Conservation (phyloP, 2,329 filamentous ascomycete genomes). For the Fusarium anguioides region DNA sequence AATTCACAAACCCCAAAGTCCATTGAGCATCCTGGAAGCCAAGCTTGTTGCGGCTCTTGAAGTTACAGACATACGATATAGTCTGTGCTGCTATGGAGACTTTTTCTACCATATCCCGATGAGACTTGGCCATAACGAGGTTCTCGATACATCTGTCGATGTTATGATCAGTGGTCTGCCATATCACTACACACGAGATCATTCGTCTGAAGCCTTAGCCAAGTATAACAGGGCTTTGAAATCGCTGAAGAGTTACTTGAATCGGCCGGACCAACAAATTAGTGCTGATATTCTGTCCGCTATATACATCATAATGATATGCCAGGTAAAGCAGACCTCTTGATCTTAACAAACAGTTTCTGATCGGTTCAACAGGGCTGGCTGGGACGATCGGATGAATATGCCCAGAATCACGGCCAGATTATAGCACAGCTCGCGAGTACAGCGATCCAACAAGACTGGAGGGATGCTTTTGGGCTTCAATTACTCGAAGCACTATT, state of each 20-base stretch:
- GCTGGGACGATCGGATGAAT: constrained; percentile 38
- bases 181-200: constrained; percentile 27
- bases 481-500: neutral
- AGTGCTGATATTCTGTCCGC: constrained; percentile 48
- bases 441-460: neutral
- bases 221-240: constrained; percentile 46
- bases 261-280: constrained; percentile 29
- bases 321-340: constrained; percentile 41
- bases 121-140: constrained; percentile 56
- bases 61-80: constrained; percentile 56
- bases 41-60: constrained; percentile 48
- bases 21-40: constrained; percentile 30
- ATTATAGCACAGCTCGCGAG: neutral
- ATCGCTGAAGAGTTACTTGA: constrained; percentile 37
- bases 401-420: neutral
- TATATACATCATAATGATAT: constrained; percentile 50
- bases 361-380: constrained; percentile 40
- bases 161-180: constrained; percentile 42
- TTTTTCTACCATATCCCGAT: constrained; percentile 57
- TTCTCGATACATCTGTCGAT: constrained; percentile 54
- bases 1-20: neutral
- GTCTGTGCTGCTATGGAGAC: constrained; percentile 57
- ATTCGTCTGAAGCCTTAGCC: constrained; percentile 30
- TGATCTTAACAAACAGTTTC: rapidly evolving
- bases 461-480: neutral